Conservation (phyloP, 441 rosid genomes). For the Gossypium davidsonii region DNA sequence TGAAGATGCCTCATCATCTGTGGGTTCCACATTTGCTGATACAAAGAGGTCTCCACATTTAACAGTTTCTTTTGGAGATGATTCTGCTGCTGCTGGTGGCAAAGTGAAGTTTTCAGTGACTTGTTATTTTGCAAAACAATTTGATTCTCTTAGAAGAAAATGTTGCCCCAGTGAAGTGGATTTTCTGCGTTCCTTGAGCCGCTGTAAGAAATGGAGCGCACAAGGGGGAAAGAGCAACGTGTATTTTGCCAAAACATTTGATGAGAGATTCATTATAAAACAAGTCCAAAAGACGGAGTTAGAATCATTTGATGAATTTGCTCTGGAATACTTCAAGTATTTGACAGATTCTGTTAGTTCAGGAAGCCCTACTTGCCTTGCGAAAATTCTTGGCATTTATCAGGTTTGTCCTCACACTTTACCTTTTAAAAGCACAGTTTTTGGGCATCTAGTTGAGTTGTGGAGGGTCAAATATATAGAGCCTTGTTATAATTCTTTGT, state of each 20-base stretch:
- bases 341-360: constrained; percentile 62
- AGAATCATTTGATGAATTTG: constrained; percentile 85
- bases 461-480: background rate
- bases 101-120: constrained; percentile 76
- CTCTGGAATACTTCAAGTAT: constrained; percentile 69
- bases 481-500: constrained; percentile 11
- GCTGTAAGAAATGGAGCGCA: constrained; percentile 81
- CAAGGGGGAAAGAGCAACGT: constrained; percentile 98
- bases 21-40: constrained; percentile 34
- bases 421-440: background rate
- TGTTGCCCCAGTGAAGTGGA: constrained; percentile 78
- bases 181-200: constrained; percentile 78
- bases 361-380: constrained; percentile 90
- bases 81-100: constrained; percentile 50
- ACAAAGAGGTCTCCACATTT: constrained; percentile 67
- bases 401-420: constrained; percentile 48
- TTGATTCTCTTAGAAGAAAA: constrained; percentile 65
- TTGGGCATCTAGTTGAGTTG: background rate
- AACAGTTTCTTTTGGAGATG: constrained; percentile 58
- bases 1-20: constrained; percentile 44
- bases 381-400: constrained; percentile 90
- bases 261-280: constrained; percentile 88
- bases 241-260: constrained; percentile 82
- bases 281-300: constrained; percentile 81
- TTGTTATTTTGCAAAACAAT: constrained; percentile 82